Evolutionary conservation across 345 rosid species (phyloP), one percentile per base, ranked within the genome.

Genomic region (Eucalyptus leucophloia): DNA sequence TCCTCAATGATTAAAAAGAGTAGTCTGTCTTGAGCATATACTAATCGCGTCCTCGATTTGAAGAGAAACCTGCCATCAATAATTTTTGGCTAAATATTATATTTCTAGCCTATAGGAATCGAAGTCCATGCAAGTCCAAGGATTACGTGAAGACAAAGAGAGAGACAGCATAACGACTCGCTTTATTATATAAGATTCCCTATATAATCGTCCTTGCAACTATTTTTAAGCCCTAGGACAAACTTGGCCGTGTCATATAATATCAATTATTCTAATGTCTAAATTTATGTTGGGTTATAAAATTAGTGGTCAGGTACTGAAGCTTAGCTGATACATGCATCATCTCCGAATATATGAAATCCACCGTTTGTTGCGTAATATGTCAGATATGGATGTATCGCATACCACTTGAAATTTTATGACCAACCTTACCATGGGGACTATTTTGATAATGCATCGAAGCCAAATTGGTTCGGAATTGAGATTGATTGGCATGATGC

Each of bases 351-450:
- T 42, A 21, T 72, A 34, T 34, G 0, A 19, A 72, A 72, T 37
- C 26, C 28, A 6, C 15, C 12, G 0, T 72, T 37, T 19, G 44
- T 21, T 34, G 26, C 7, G 45, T 37, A 3, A 2, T 21, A 37
- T 37, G 26, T 37, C 0, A 3, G 1, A 67, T 67, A 32, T 19
- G 42, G 11, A 65, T 8, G 19, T 32, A 7, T 65, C 2, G 0
- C 19, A 17, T 32, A 15, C 1, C 1, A 2, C 1, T 1, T 9
- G 42, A 69, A 69, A 69, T 18, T 32, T 34, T 17, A 32, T 1
- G 81, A 17, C 42, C 23, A 5, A 34, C 23, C 81, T 32, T 69
- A 16, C 2, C 30, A 6, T 32, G 24, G 11, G 80, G 40, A 67
- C 19, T n/a, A 9, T 23, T 56, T 18, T 18, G 23, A 69, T 17